phyloP scores from a whole-genome alignment of 2,329 filamentous ascomycete genomes.

The Clonostachys rhizophaga region DNA sequence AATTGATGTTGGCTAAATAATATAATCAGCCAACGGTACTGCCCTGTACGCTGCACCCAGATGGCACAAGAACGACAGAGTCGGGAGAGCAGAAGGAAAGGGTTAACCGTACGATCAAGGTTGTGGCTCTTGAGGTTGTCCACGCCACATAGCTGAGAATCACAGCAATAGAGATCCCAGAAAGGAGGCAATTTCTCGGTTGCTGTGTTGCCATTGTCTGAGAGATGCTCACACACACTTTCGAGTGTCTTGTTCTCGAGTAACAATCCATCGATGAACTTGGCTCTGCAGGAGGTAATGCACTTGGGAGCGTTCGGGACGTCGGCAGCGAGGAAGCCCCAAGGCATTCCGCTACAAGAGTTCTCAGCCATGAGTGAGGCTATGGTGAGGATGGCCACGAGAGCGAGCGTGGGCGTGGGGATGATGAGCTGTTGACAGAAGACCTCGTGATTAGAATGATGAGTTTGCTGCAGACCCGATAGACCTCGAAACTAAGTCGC shows the following conservation, averaged over 20 bases:
- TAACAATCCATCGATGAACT: constrained; percentile 20
- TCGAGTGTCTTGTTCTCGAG: constrained; percentile 19
- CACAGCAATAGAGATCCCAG: constrained; percentile 46
- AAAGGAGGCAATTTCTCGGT: constrained; percentile 20
- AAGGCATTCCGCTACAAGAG: constrained; percentile 13
- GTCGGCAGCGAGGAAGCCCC: constrained; percentile 19
- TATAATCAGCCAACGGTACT: neutral
- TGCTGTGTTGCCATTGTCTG: constrained; percentile 12
- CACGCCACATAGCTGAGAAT: constrained; percentile 44
- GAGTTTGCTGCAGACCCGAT: too few species aligned
- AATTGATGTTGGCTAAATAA: constrained; percentile 41
- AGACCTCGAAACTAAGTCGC: too few species aligned
- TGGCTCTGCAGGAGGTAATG: constrained; percentile 22
- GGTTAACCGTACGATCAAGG: constrained; percentile 35
- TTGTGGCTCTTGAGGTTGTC: constrained; percentile 18
- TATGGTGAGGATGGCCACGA: neutral
- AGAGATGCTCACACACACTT: constrained; percentile 21
- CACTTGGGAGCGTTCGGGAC: constrained; percentile 24
- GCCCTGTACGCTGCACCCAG: neutral
- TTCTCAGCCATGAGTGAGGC: constrained; percentile 1
- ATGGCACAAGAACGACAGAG: neutral
- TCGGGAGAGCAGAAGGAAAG: neutral
- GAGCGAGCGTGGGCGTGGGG: too few species aligned
- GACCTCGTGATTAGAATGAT: too few species aligned
- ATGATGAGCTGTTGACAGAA: too few species aligned